Evolutionary conservation across 805 yeast genomes (phyloP), one percentile per base, ranked within the genome.

Genomic region (Candida andamanensis): DNA sequence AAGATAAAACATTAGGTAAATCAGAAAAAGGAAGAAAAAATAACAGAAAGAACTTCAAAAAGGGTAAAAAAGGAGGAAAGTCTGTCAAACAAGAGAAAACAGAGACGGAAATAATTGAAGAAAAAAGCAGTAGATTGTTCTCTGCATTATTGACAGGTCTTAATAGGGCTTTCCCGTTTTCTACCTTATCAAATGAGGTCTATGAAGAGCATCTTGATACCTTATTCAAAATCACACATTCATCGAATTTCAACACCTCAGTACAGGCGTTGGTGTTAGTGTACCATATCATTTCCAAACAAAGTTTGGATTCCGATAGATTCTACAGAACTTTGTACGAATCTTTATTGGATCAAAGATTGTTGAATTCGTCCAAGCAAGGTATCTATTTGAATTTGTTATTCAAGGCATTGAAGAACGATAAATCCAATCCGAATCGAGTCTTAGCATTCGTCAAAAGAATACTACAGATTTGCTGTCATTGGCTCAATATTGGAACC

Each of bases 141-240:
- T 79, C 95, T 17, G 96, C 96, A 11, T 71, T 92, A 35, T 72
- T 92, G 44, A 86, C 98, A 1, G 98, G 98, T 45, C 74, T 92
- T 37, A 92, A 92, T 56, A 83, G 98, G 61, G 89, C 97, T 1
- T 90, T 85, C 69, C 97, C 97, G 34, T 92, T 85, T 54, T 78
- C 95, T 2, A 71, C 77, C 41, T 65, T 92, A 33, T 79, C 86
- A 12, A 72, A 77, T 23, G 78, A 80, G 17, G 73, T 75, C 5
- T 85, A 80, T 50, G 75, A 77, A 42, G 67, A 73, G 39, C 97
- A 92, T 60, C 66, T 90, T 50, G 81, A 85, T 50, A 80, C 95
- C 0, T 63, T 92, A 35, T 92, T 82, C 70, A 77, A 76, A 49
- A 90, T 90, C 54, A 89, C 97, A 4, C 97, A 90, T 56, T 81